Percentiles rank a stretch among this genome's conserved stretches.
phyloP scores from a whole-genome alignment of 805 yeast genomes.

The Saccharomycopsis fibuligera region DNA sequence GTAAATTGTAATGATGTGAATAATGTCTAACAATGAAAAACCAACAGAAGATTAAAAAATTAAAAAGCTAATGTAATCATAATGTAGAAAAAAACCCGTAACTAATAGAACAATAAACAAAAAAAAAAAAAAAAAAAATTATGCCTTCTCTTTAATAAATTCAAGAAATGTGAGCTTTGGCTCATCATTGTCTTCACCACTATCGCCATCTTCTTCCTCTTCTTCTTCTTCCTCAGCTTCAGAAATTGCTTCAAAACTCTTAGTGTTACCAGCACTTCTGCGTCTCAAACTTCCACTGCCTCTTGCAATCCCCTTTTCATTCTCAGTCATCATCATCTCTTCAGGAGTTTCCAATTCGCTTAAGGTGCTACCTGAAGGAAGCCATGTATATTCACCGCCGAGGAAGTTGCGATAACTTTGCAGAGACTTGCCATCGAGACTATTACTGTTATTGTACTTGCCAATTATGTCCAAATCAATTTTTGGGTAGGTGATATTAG shows the following conservation, averaged over 20 bases:
- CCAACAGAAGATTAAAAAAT: neutral
- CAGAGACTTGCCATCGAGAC: neutral
- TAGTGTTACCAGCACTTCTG: neutral
- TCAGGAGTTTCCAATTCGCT: too few species aligned
- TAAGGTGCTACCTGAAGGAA: neutral
- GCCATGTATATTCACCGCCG: slow-evolving; percentile 3
- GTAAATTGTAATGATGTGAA: too few species aligned
- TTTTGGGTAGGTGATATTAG: neutral
- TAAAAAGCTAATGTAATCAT: neutral
- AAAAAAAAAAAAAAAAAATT: neutral
- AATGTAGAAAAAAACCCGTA: neutral
- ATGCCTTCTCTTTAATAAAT: neutral
- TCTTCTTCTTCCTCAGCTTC: slow-evolving; percentile 9
- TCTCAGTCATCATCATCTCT: too few species aligned
- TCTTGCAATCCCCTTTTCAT: too few species aligned
- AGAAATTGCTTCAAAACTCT: slow-evolving; percentile 2
- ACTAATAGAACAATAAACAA: neutral
- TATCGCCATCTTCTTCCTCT: neutral
- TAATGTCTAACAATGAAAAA: too few species aligned
- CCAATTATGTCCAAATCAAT: slow-evolving; percentile 4
- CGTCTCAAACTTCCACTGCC: neutral
- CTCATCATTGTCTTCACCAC: neutral
- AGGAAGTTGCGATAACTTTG: neutral
- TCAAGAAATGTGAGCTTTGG: neutral
- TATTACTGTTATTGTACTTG: neutral